phyloP scores from a whole-genome alignment of 208 protist species.

The Wallacemonas sp. region DNA sequence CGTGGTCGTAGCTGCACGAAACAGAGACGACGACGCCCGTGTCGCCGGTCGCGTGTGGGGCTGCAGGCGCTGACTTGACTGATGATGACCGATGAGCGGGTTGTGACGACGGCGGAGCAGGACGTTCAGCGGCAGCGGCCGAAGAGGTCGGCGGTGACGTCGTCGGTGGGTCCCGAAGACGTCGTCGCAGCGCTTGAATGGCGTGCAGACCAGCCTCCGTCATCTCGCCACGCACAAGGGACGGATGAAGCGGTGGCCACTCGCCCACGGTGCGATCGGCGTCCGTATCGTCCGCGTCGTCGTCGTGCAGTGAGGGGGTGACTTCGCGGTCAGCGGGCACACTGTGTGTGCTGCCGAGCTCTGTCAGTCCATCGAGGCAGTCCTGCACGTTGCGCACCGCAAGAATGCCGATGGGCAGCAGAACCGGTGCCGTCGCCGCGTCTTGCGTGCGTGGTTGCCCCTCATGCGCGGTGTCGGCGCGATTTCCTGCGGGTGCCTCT shows the following conservation, averaged over 20 bases:
- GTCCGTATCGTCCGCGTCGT: too few species aligned
- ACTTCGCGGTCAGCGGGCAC: too few species aligned
- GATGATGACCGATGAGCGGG: too few species aligned
- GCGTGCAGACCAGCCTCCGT: background rate
- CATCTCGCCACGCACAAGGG: conserved; percentile 5
- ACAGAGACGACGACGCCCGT: conserved; percentile 20
- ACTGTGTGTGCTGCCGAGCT: background rate
- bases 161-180: too few species aligned
- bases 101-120: too few species aligned
- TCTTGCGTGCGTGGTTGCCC: too few species aligned
- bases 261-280: too few species aligned
- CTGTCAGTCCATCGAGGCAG: conserved; percentile 13
- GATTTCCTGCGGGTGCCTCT: too few species aligned
- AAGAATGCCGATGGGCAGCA: conserved; percentile 38
- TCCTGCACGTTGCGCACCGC: conserved; percentile 23
- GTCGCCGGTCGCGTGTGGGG: background rate
- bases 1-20: conserved; percentile 32
- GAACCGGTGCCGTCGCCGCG: background rate
- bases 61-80: too few species aligned
- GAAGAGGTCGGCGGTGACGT: background rate
- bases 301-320: too few species aligned
- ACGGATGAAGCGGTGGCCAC: background rate
- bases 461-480: background rate
- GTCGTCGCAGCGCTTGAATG: background rate
- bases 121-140: too few species aligned